Evolutionary conservation across 1,284 basidiomycete genomes (phyloP).

Genomic region (Microbotryum intermedium): DNA sequence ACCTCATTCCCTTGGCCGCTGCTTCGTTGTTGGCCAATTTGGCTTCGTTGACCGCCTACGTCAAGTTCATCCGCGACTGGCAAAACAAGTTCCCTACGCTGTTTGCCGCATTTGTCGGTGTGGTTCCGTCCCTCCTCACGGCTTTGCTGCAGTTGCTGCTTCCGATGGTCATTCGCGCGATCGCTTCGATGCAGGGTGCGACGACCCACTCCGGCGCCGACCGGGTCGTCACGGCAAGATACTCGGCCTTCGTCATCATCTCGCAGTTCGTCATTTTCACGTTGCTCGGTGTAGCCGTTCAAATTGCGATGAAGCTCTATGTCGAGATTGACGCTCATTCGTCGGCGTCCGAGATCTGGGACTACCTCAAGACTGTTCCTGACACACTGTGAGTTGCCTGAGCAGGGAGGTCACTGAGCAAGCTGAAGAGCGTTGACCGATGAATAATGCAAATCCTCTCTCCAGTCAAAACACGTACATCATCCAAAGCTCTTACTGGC

Average conservation of each 20-base stretch:
- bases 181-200: constrained; percentile 32
- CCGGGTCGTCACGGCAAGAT: constrained; percentile 77
- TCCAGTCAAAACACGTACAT: constrained; percentile 41
- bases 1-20: constrained; percentile 75
- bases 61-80: constrained; percentile 65
- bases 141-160: constrained; percentile 80
- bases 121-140: constrained; percentile 76
- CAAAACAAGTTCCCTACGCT: constrained; percentile 32
- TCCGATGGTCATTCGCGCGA: constrained; percentile 68
- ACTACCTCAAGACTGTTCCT: constrained; percentile 29
- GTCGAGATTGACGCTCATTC: constrained; percentile 16
- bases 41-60: constrained; percentile 46
- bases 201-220: constrained; percentile 66
- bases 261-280: constrained; percentile 86
- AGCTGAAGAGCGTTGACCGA: not conserved
- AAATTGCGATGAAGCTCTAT: constrained; percentile 41
- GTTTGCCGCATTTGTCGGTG: constrained; percentile 42
- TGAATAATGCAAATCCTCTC: not conserved
- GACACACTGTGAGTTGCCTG: constrained; percentile 7
- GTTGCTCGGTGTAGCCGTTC: constrained; percentile 76
- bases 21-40: constrained; percentile 52
- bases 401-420: not conserved
- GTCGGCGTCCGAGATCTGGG: constrained; percentile 10
- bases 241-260: constrained; percentile 84
- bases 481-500: constrained; percentile 74